Percentiles rank a stretch among this genome's conserved stretches.
Conservation (phyloP, 345 rosid species). For the Carallia brachiata region DNA sequence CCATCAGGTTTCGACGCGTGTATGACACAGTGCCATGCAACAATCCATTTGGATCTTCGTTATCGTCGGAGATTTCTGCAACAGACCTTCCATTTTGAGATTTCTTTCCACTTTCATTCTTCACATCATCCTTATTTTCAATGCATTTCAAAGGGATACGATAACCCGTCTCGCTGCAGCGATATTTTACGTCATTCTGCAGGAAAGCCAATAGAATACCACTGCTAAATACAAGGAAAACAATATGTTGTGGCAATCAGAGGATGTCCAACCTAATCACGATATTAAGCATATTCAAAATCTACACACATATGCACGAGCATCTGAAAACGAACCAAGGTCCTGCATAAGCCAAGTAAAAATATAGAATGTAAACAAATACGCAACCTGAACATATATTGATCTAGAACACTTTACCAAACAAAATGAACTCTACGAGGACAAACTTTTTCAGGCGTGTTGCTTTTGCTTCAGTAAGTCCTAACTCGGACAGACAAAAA, state of each 20-base stretch:
- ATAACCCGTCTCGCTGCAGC: slow-evolving; percentile 95
- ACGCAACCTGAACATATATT: too few species aligned
- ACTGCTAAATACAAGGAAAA: slow-evolving; percentile 2
- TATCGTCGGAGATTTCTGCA: slow-evolving; percentile 25
- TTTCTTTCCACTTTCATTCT: slow-evolving; percentile 30
- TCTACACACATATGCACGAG: too few species aligned
- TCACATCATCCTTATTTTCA: slow-evolving; percentile 32
- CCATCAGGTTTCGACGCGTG: slow-evolving; percentile 46
- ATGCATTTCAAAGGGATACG: slow-evolving; percentile 82
- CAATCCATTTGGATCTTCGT: slow-evolving; percentile 12
- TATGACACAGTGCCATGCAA: slow-evolving; percentile 20
- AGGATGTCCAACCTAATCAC: background rate
- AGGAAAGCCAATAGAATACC: slow-evolving; percentile 8
- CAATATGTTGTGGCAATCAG: background rate
- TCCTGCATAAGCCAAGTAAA: too few species aligned
- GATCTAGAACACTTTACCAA: too few species aligned
- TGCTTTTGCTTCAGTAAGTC: too few species aligned
- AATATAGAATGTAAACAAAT: too few species aligned
- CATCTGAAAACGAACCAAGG: too few species aligned
- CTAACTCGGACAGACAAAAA: too few species aligned
- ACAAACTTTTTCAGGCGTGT: too few species aligned
- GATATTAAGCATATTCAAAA: background rate
- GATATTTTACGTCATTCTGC: slow-evolving; percentile 67
- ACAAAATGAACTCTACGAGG: too few species aligned
- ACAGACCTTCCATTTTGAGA: slow-evolving; percentile 36